Base-by-base conservation (phyloP, 768 basidiomycete genomes). In the Collybiopsis luxurians region DNA sequence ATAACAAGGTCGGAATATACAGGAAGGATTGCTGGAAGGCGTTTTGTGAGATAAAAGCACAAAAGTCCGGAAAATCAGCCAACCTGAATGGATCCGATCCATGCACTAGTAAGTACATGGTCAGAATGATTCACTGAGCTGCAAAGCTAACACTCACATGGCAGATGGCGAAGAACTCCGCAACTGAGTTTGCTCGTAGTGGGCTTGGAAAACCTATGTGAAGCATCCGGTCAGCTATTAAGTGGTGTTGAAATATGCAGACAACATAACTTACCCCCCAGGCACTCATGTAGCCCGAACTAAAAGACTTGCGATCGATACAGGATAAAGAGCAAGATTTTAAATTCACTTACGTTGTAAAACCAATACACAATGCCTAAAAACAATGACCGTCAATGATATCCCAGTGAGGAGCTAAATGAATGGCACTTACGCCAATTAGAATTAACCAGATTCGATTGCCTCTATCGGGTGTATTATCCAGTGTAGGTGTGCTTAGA, bases 21-120 rank as follows among this genome's bases (percentile, higher is more conserved):
- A 54, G 40, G n/a, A 42, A 44, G n/a, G 40, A 54, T 54, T 45
- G 40, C 53, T 43, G n/a, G 30, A 24, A n/a, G n/a, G n/a, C n/a
- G 17, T 5, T 7, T 24, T 44, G 24, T 38, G 31, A 28, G 34
- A 50, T 30, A n/a, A 24, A 17, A 4, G 26, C 10, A n/a, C 9
- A 42, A 9, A 10, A 19, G n/a, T n/a, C n/a, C n/a, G n/a, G n/a
- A 31, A n/a, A 54, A 15, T 7, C 39, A 19, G n/a, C 24, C 6
- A 28, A 45, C 53, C 42, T 54, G 53, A 44, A 54, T 54, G 2
- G 53, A 54, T 28, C 53, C 53, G 19, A 54, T 54, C 53, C 53
- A 54, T 43, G 53, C 53, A 21, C 53, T 54, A n/a, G n/a, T n/a
- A n/a, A n/a, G n/a, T n/a, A n/a, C n/a, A n/a, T n/a, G n/a, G 13